These are phyloP conservation scores for Persicaria tinctoria DNA, from an alignment of 148 eudicot genomes.

Conservation along the genomic window DNA sequence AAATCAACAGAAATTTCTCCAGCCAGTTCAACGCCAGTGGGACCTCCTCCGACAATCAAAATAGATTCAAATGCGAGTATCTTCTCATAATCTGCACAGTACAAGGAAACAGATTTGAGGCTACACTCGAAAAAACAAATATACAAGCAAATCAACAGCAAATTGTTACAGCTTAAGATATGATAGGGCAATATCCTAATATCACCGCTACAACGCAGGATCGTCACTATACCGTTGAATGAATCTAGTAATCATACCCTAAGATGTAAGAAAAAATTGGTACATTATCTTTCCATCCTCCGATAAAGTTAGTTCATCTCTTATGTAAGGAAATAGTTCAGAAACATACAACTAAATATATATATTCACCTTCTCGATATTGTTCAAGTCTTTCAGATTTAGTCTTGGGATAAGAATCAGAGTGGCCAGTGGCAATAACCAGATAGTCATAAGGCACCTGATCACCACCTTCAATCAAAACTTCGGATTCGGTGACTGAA, in stretches of 20 bases:
- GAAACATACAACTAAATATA: not conserved
- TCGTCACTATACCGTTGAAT: not conserved
- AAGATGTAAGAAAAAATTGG: not conserved
- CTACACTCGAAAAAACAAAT: too few species aligned
- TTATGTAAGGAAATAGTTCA: not conserved
- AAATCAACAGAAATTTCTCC: slow-evolving; percentile 48
- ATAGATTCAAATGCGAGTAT: slow-evolving; percentile 35
- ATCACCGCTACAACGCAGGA: not conserved
- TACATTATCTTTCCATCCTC: not conserved
- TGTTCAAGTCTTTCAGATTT: slow-evolving; percentile 39
- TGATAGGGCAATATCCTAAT: not conserved
- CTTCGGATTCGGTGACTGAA: slow-evolving; percentile 28
- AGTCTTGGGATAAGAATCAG: slow-evolving; percentile 25
- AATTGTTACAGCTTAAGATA: not conserved
- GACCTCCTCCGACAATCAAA: slow-evolving; percentile 59
- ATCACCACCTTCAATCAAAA: slow-evolving; percentile 39
- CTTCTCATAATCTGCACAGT: slow-evolving; percentile 40
- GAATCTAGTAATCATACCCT: not conserved
- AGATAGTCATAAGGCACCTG: slow-evolving; percentile 44
- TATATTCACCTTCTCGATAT: slow-evolving; percentile 37
- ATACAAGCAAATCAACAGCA: too few species aligned
- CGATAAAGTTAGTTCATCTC: not conserved
- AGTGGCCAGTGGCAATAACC: slow-evolving; percentile 59
- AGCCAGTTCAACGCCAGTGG: slow-evolving; percentile 62
- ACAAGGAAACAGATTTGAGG: not conserved